Percentiles rank a stretch among this genome's conserved stretches.
Conservation (phyloP, 768 basidiomycete species). For the Leccinum boreale region DNA sequence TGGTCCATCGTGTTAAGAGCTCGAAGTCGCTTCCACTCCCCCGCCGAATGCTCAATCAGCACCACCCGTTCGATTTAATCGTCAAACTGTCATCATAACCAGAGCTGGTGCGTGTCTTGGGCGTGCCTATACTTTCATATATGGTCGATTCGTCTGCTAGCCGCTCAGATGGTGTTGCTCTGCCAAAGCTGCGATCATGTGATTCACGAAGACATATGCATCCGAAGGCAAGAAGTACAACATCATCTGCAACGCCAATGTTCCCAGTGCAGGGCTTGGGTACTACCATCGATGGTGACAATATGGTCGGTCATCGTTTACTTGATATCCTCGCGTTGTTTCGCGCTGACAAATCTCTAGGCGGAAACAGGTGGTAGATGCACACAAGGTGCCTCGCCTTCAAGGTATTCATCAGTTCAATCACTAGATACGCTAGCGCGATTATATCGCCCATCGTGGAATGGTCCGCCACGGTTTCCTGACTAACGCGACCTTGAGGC, state of each 20-base stretch:
- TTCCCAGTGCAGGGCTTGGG: slow-evolving; percentile 67
- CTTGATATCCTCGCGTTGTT: background rate
- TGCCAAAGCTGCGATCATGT: slow-evolving; percentile 89
- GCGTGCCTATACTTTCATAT: slow-evolving; percentile 60
- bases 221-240: slow-evolving; percentile 90
- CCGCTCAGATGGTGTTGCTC: slow-evolving; percentile 67
- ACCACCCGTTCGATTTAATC: slow-evolving; percentile 74
- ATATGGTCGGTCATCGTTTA: slow-evolving; percentile 48
- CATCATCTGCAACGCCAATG: slow-evolving; percentile 85
- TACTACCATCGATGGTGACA: slow-evolving; percentile 86
- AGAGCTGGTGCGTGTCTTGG: slow-evolving; percentile 88
- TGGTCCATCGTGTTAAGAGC: slow-evolving; percentile 33
- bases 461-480: slow-evolving; percentile 87
- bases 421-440: slow-evolving; percentile 50
- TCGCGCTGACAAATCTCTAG: slow-evolving; percentile 29
- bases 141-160: slow-evolving; percentile 62
- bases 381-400: slow-evolving; percentile 62
- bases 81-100: slow-evolving; percentile 60
- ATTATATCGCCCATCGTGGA: slow-evolving; percentile 88
- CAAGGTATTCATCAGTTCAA: no score
- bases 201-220: slow-evolving; percentile 68
- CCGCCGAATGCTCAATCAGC: slow-evolving; percentile 67
- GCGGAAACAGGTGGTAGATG: slow-evolving; percentile 82
- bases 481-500: slow-evolving; percentile 64
- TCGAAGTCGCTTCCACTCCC: slow-evolving; percentile 58